These are phyloP conservation scores for Cucurbita argyrosperma DNA, from an alignment of 306 rosid genomes.

Conservation along the genomic window DNA sequence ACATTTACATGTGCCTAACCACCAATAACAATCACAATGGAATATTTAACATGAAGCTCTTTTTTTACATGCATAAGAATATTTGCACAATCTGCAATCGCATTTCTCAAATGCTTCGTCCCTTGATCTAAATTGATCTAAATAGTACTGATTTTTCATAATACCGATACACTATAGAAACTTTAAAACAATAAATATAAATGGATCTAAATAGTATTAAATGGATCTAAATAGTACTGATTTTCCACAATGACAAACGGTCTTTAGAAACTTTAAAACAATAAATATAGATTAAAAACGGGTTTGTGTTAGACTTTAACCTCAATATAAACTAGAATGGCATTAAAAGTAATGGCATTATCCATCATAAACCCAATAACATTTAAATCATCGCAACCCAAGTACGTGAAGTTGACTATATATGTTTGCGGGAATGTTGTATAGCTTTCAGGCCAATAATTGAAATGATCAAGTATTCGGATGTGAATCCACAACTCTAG, in stretches of 20 bases:
- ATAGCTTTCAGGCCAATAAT: conserved; percentile 33
- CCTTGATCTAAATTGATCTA: conserved; percentile 41
- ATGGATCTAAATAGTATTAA: no score
- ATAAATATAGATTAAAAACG: no score
- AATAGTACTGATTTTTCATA: conserved; percentile 36
- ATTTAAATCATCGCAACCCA: no score
- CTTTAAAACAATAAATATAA: neutral
- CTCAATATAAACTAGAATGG: conserved; percentile 54
- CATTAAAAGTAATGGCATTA: conserved; percentile 35
- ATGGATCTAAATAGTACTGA: no score
- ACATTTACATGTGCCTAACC: conserved; percentile 4
- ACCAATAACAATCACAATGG: conserved; percentile 60
- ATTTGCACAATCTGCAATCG: conserved; percentile 55
- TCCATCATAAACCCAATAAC: no score
- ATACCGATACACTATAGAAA: conserved; percentile 30
- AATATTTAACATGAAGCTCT: conserved; percentile 18
- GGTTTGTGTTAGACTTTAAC: conserved; percentile 8
- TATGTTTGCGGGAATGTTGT: conserved; percentile 14
- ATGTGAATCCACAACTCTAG: neutral
- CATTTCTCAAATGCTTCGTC: conserved; percentile 43
- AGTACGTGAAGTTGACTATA: no score
- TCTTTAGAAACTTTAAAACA: neutral
- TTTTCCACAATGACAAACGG: conserved; percentile 8
- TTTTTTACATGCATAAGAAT: conserved; percentile 39
- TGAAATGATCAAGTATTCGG: neutral